Evolutionary conservation across 306 rosid species (phyloP).

Genomic region (Glycyrrhiza uralensis): DNA sequence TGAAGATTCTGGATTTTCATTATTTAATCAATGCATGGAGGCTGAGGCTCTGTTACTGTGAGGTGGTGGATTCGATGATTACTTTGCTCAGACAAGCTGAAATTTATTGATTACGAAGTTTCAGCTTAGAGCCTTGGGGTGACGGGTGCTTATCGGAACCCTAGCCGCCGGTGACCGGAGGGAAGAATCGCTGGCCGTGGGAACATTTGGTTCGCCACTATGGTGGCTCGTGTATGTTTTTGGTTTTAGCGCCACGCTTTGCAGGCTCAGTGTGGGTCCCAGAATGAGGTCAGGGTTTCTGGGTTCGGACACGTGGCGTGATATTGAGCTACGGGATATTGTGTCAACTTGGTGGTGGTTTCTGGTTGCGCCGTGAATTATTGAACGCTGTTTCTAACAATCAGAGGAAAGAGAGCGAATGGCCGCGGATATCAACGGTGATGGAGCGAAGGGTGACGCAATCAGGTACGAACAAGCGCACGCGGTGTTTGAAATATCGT

Average conservation of each 20-base stretch:
- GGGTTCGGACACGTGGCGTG: conserved; percentile 28
- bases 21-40: background rate
- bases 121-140: background rate
- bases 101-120: background rate
- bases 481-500: background rate
- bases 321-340: background rate
- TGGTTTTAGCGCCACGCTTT: background rate
- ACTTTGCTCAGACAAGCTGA: conserved; percentile 5
- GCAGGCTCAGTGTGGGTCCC: conserved; percentile 15
- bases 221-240: background rate
- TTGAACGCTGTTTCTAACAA: background rate
- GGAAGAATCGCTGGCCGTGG: conserved; percentile 1
- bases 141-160: conserved; percentile 7
- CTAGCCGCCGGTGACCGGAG: conserved; percentile 21
- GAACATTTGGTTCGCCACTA: background rate
- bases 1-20: background rate
- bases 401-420: background rate
- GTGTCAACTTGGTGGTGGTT: background rate
- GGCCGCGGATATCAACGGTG: background rate
- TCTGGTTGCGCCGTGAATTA: background rate
- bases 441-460: background rate
- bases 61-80: background rate
- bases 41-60: conserved; percentile 16
- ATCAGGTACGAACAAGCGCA: background rate
- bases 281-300: background rate